Base-by-base conservation (phyloP, 2,329 filamentous ascomycete genomes). In the Penicillium sp. region DNA sequence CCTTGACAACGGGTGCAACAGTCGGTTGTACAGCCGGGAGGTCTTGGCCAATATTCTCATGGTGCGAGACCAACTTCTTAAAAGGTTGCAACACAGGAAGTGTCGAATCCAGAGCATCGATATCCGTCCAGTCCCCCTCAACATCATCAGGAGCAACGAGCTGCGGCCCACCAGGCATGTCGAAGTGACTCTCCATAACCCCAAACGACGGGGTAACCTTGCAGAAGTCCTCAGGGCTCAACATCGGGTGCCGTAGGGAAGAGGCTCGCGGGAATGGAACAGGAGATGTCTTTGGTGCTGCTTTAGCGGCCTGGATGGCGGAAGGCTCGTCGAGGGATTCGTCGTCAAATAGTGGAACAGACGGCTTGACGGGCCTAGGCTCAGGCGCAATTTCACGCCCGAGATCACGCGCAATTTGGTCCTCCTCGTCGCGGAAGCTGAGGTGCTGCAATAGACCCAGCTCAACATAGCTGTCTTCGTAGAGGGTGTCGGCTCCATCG, bases 351-450 rank as follows among this genome's bases (percentile, higher is more conserved):
- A 43, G 37, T 20, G 54, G 43, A 4, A 24, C 37, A 31, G 18
- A 7, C 6, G 50, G 54, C 2, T 48, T 48, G 4, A 4, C 24
- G 20, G 48, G 53, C 20, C 52, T 55, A 0, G 53, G 53, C 26
- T 52, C 42, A 20, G 53, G 53, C 0, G 53, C 40, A 39, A 55
- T 52, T 14, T 55, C 53, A 20, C 29, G 48, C 10, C 47, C 53
- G 5, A 55, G 40, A 20, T 55, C 48, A 7, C 53, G 53, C n/a
- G 35, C 48, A 13, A 55, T 46, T 10, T 55, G 24, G n/a, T 49
- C 50, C 18, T 54, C 47, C 16, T 56, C 54, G 2, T 55, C 53
- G 20, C 53, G 53, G 20, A 55, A 52, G n/a, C 54, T 56, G 20
- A 53, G 42, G 37, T 56, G 54, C 31, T 56, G 54, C 16, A 53